These are phyloP conservation scores for Sutorius eximius DNA, from an alignment of 1,284 basidiomycete genomes.

Conservation along the genomic window DNA sequence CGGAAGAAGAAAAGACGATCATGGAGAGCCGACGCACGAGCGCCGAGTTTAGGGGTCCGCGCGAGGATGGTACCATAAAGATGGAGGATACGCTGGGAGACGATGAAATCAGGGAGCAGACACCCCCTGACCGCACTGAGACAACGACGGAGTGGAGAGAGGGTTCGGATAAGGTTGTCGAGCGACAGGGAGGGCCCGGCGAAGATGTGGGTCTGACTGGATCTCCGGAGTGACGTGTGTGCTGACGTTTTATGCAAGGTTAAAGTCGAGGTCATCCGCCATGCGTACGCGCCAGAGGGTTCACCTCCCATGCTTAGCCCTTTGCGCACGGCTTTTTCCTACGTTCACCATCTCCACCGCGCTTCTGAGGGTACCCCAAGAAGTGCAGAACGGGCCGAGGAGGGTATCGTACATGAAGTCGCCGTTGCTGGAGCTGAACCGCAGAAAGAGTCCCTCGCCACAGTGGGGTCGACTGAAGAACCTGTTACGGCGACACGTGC, in stretches of 20 bases:
- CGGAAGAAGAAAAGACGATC: conserved; percentile 36
- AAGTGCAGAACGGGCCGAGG: conserved; percentile 1
- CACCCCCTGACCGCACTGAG: conserved; percentile 47
- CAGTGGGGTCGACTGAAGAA: neutral
- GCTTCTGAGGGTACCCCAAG: conserved; percentile 2
- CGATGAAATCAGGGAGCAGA: conserved; percentile 31
- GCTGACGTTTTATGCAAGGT: conserved; percentile 26
- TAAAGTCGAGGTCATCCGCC: conserved; percentile 27
- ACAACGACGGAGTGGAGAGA: conserved; percentile 59
- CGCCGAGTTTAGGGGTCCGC: conserved; percentile 1
- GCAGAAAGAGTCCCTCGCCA: neutral
- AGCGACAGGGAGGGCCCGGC: conserved; percentile 30
- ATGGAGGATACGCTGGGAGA: conserved; percentile 13
- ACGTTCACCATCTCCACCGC: conserved; percentile 12
- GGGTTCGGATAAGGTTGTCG: conserved; percentile 58
- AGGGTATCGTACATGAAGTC: neutral
- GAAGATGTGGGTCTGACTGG: conserved; percentile 24
- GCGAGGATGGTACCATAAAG: conserved; percentile 15
- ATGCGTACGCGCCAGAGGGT: conserved; percentile 13
- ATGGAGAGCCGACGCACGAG: conserved; percentile 29
- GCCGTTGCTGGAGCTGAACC: neutral
- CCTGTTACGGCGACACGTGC: neutral
- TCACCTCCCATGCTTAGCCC: conserved; percentile 1
- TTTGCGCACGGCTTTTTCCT: conserved; percentile 3
- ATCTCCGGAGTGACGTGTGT: neutral